A percentile compares a stretch with the other conserved stretches of the same genome.
Evolutionary conservation across 2,329 filamentous ascomycete species (phyloP).

Genomic region (Celoporthe dispersa): DNA sequence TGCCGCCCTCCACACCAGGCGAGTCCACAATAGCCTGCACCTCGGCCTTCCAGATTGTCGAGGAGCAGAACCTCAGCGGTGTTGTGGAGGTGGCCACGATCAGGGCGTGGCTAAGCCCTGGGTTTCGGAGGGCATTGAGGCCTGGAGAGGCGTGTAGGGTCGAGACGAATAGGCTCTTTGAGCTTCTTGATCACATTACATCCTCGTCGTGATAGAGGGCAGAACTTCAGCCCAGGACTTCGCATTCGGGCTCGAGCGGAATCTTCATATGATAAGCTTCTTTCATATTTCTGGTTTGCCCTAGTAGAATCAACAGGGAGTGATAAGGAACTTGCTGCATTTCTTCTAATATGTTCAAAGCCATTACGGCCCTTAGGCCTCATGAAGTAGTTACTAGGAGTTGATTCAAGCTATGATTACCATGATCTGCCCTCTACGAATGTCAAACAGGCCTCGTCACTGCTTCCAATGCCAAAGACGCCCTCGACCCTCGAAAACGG

Average conservation of each 20-base stretch:
- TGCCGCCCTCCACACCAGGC: slow-evolving; percentile 16
- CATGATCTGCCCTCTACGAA: background rate
- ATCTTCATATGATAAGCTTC: background rate
- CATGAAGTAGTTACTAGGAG: background rate
- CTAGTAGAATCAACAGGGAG: background rate
- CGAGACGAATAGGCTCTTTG: slow-evolving; percentile 27
- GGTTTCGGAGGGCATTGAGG: slow-evolving; percentile 24
- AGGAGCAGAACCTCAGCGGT: slow-evolving; percentile 39
- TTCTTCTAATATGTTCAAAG: background rate
- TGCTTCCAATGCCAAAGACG: background rate
- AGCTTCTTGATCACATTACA: slow-evolving; percentile 28
- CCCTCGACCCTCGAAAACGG: background rate
- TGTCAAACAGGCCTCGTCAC: background rate
- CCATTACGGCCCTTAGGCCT: background rate
- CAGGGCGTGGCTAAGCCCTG: slow-evolving; percentile 24
- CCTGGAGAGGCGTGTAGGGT: slow-evolving; percentile 27
- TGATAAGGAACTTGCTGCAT: background rate
- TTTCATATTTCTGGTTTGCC: background rate
- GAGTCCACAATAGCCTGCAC: slow-evolving; percentile 40
- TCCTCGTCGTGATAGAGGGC: slow-evolving; percentile 15
- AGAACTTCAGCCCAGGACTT: no score
- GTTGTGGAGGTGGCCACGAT: slow-evolving; percentile 29
- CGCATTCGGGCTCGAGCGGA: no score
- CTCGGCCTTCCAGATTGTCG: slow-evolving; percentile 40
- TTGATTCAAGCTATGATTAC: background rate